Percentiles rank a stretch among this genome's conserved stretches.
Conservation (phyloP, 768 basidiomycete species). For the Trametes cubensis region DNA sequence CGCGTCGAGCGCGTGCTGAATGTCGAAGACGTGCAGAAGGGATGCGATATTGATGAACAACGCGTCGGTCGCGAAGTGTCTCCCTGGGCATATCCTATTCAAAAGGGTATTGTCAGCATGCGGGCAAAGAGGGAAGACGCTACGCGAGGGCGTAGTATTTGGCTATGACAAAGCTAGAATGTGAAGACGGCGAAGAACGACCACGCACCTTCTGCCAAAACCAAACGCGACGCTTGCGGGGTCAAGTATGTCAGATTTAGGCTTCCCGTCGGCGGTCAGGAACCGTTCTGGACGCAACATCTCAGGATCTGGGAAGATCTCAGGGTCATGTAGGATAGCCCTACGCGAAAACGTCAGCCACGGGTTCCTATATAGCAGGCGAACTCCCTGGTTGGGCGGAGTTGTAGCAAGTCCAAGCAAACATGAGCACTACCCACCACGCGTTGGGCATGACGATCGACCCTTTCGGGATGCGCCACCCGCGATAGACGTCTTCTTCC, state of each 20-base stretch:
- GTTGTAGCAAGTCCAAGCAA: too few relatives aligned
- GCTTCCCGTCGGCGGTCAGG: slow-evolving; percentile 29
- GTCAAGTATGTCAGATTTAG: slow-evolving; percentile 9
- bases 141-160: too few relatives aligned
- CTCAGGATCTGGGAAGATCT: slow-evolving; percentile 47
- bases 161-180: too few relatives aligned
- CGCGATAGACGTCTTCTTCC: slow-evolving; percentile 44
- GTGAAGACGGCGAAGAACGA: too few relatives aligned
- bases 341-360: slow-evolving; percentile 30
- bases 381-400: too few relatives aligned
- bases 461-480: slow-evolving; percentile 42
- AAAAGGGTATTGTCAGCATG: too few relatives aligned
- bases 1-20: slow-evolving; percentile 10
- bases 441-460: slow-evolving; percentile 17
- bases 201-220: slow-evolving; percentile 26
- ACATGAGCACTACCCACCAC: not conserved
- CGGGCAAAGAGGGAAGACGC: too few relatives aligned
- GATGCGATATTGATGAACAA: slow-evolving; percentile 23
- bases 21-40: slow-evolving; percentile 19
- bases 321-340: slow-evolving; percentile 54
- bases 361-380: not conserved
- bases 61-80: slow-evolving; percentile 15
- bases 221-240: slow-evolving; percentile 30
- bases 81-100: slow-evolving; percentile 24
- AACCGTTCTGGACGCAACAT: slow-evolving; percentile 57